Evolutionary conservation across 2,329 filamentous ascomycete genomes (phyloP), one percentile per base, ranked within the genome.

Genomic region (Ophiostoma ips): DNA sequence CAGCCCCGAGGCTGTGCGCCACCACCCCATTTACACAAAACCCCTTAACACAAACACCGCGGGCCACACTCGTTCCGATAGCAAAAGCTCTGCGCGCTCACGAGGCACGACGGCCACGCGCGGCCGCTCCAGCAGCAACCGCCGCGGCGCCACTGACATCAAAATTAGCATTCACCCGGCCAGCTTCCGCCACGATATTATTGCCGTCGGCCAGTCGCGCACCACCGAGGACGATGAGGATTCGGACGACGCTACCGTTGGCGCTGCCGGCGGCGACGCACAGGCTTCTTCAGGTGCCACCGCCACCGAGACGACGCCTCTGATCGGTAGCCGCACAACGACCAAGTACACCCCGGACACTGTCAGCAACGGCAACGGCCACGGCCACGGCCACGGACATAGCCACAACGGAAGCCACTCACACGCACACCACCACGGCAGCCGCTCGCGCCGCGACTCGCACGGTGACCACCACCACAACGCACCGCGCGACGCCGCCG

Each of bases 131-230:
- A 71, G 67, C 61, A 72, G 63, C 57, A 59, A 65, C 57, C 72
- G 76, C 55, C 75, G 76, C 53, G 70, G 70, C 50, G 74, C 83
- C 55, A 68, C 78, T 52, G 80, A 75, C 69, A 68, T 88, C 70
- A 66, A 81, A 50, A 83, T 94, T 57, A 86, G 83, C 62, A 85
- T 94, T 48, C 85, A 95, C 62, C 92, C 92, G 3, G 84, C 87
- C 21, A 90, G 83, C 55, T 88, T 96, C 71, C 76, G 92, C 56
- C 55, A 48, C 38, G 53, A 56, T 50, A 95, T 98, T 58, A 94
- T 96, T 56, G 82, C 83, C 35, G 87, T 86, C n/a, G 83, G 81
- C 53, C 76, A 78, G 47, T 70, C 80, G 43, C 78, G 77, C 36
- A 69, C 72, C 31, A 66, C 65, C 11, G 75, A 75, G 15, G 75